These are phyloP conservation scores for Sorghum bicolor DNA, from an alignment of 176 grass and related monocot species.

Conservation along the genomic window DNA sequence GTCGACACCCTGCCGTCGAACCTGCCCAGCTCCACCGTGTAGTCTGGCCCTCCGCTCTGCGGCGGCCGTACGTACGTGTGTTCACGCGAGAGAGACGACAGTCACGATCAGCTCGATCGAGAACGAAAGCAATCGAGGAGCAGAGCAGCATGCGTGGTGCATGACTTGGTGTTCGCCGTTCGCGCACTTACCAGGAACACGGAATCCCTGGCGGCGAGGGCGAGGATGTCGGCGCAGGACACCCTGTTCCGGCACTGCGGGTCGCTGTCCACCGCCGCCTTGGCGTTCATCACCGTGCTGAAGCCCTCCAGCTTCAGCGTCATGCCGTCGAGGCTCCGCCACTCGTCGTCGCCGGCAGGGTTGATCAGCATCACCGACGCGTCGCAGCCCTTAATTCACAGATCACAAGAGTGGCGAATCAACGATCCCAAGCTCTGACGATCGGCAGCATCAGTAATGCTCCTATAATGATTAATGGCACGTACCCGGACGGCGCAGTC, in stretches of 20 bases:
- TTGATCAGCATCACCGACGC: conserved; percentile 63
- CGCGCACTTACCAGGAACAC: conserved; percentile 38
- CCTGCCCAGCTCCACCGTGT: conserved; percentile 64
- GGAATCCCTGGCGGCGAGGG: conserved; percentile 62
- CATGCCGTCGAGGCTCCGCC: conserved; percentile 39
- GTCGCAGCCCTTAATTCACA: conserved; percentile 50
- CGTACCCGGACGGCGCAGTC: conserved; percentile 62
- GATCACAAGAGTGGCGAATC: background rate
- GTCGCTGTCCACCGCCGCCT: conserved; percentile 59
- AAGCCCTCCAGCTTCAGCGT: conserved; percentile 55
- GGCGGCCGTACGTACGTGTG: background rate
- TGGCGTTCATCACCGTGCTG: conserved; percentile 42
- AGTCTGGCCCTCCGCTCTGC: conserved; percentile 66
- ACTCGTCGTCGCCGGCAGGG: conserved; percentile 58
- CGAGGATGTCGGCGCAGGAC: conserved; percentile 75
- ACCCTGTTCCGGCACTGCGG: conserved; percentile 55
- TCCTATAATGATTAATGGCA: background rate
- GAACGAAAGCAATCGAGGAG: background rate
- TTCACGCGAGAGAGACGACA: background rate
- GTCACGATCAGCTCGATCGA: background rate
- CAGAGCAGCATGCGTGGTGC: background rate
- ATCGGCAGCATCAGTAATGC: background rate
- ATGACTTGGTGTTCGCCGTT: too few relatives aligned
- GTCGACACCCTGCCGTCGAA: conserved; percentile 57
- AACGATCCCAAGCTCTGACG: background rate